Percentiles rank a stretch among this genome's conserved stretches.
Evolutionary conservation across 805 yeast species (phyloP).

Genomic region (Ogataea henricii): DNA sequence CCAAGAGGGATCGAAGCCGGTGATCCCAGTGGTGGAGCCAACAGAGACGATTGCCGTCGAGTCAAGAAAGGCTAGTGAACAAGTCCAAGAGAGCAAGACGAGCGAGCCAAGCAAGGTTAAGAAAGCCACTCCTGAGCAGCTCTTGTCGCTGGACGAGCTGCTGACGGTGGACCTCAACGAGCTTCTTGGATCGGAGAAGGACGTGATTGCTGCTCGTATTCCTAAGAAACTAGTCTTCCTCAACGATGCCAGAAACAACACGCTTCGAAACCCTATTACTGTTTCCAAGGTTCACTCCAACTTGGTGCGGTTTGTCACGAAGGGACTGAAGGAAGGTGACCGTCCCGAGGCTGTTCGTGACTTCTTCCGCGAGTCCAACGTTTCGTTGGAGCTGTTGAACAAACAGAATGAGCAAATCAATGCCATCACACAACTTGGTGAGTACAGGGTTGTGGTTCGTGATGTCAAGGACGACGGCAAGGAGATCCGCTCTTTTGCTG

Average conservation of each 20-base stretch:
- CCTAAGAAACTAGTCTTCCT: conserved; percentile 33
- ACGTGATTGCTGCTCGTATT: conserved; percentile 25
- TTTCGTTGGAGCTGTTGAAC: conserved; percentile 19
- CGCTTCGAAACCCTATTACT: conserved; percentile 20
- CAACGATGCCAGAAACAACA: conserved; percentile 24
- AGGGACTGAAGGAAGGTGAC: conserved; percentile 16
- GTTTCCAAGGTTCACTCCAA: conserved; percentile 12
- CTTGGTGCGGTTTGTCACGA: conserved; percentile 14
- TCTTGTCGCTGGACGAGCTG: conserved; percentile 32
- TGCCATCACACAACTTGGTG: conserved; percentile 23
- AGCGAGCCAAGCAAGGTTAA: not conserved
- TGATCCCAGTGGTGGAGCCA: conserved; percentile 31
- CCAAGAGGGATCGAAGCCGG: conserved; percentile 32
- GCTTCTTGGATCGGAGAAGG: conserved; percentile 21
- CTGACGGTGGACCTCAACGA: conserved; percentile 27
- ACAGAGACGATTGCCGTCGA: conserved; percentile 3
- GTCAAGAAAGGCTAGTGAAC: not conserved
- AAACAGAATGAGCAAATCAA: conserved; percentile 19
- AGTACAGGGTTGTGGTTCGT: conserved; percentile 22
- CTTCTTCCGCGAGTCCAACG: conserved; percentile 25
- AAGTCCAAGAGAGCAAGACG: conserved; percentile 3
- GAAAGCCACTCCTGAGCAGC: not conserved
- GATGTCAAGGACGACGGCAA: conserved; percentile 23
- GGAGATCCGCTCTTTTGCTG: conserved; percentile 15
- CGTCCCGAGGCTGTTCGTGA: conserved; percentile 16